These are phyloP conservation scores for Fusarium nematophilum DNA, from an alignment of 2,329 filamentous ascomycete genomes.

Conservation along the genomic window DNA sequence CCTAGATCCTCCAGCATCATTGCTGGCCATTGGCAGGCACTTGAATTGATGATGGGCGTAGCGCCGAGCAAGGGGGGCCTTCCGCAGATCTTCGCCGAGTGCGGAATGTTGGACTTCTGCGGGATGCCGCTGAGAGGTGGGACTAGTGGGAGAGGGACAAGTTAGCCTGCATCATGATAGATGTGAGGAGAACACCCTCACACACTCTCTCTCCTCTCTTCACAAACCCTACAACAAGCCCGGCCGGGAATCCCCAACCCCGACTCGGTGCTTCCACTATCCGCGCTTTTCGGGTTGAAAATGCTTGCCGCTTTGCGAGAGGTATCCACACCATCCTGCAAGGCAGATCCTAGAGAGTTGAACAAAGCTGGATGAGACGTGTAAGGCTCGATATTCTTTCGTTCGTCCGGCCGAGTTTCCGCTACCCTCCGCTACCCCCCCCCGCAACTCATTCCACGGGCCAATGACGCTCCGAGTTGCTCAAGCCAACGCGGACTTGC, in stretches of 20 bases:
- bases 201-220: conserved; percentile 19
- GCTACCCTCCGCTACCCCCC: conserved; percentile 19
- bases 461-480: too few species aligned
- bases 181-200: conserved; percentile 5
- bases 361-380: conserved; percentile 20
- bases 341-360: conserved; percentile 35
- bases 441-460: too few species aligned
- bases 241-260: conserved; percentile 19
- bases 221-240: conserved; percentile 1
- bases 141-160: conserved; percentile 18
- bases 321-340: conserved; percentile 30
- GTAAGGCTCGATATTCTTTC: conserved; percentile 27
- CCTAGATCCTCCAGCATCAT: not conserved
- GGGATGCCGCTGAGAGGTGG: conserved; percentile 15
- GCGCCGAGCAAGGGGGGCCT: not conserved
- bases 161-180: conserved; percentile 11
- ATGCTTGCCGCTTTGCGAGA: conserved; percentile 11
- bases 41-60: conserved; percentile 22
- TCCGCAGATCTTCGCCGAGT: conserved; percentile 15
- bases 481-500: too few species aligned
- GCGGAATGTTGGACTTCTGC: conserved; percentile 2
- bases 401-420: conserved; percentile 7
- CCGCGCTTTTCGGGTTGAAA: conserved; percentile 29
- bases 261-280: conserved; percentile 31
- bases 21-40: conserved; percentile 8